A percentile compares a stretch with the other conserved stretches of the same genome.
Evolutionary conservation across 1,284 basidiomycete genomes (phyloP).

Genomic region (Schizopora paradoxa): DNA sequence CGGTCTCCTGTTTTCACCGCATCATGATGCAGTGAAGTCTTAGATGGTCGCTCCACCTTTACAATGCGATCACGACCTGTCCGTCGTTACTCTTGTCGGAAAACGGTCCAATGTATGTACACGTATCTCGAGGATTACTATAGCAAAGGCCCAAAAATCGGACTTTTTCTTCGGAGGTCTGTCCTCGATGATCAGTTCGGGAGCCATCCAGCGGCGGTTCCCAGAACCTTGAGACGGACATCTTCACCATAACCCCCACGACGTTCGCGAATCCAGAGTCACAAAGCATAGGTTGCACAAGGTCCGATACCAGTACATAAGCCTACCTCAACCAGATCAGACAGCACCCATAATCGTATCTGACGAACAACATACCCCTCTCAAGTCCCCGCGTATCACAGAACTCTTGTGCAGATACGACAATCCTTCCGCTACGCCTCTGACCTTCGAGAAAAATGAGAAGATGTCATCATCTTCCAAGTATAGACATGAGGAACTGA

Average conservation of each 20-base stretch:
- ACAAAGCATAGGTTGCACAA: slow-evolving; percentile 10
- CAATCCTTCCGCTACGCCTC: slow-evolving; percentile 1
- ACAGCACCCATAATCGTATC: not conserved
- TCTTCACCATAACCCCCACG: too few relatives aligned
- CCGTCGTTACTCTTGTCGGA: too few relatives aligned
- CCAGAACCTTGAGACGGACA: slow-evolving; percentile 8
- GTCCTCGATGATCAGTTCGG: slow-evolving; percentile 1
- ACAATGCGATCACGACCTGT: too few relatives aligned
- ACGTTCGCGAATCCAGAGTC: slow-evolving; percentile 17
- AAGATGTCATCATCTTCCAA: too few relatives aligned
- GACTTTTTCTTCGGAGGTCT: not conserved
- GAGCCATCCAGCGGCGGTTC: slow-evolving; percentile 10
- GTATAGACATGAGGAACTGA: too few relatives aligned
- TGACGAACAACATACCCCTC: slow-evolving; percentile 2
- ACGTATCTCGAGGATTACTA: slow-evolving; percentile 7
- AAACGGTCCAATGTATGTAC: not conserved
- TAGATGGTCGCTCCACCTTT: too few relatives aligned
- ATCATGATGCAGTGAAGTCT: too few relatives aligned
- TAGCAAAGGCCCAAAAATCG: slow-evolving; percentile 13
- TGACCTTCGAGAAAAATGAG: not conserved
- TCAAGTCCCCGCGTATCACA: slow-evolving; percentile 9
- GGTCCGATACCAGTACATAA: slow-evolving; percentile 17
- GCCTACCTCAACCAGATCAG: too few relatives aligned
- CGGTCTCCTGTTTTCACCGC: too few relatives aligned
- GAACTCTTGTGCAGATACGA: slow-evolving; percentile 4